Evolutionary conservation across 257 asterid species (phyloP).

Genomic region (Solanum peruvianum): DNA sequence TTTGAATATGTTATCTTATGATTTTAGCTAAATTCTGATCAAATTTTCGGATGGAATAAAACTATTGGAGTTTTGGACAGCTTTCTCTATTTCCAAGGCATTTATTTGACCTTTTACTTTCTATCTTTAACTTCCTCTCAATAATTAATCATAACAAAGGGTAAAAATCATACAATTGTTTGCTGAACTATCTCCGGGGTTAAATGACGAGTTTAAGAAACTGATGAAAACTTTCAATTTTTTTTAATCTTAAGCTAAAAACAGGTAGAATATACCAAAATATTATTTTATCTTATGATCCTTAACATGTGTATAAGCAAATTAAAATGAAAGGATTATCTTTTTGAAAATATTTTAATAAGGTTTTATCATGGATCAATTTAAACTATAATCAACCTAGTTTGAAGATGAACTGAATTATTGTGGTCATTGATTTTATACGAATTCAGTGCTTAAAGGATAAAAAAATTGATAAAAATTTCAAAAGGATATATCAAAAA

Average conservation of each 20-base stretch:
- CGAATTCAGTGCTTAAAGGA: too few species aligned
- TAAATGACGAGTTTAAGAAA: not conserved
- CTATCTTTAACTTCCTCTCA: not conserved
- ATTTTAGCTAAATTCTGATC: too few species aligned
- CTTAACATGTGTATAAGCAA: not conserved
- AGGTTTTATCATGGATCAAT: not conserved
- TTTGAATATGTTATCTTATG: too few species aligned
- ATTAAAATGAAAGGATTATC: not conserved
- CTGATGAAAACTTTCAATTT: too few species aligned
- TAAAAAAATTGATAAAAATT: too few species aligned
- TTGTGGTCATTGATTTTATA: too few species aligned
- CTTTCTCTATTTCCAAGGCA: not conserved
- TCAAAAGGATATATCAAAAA: too few species aligned
- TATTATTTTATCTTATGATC: too few species aligned
- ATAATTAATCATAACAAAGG: not conserved
- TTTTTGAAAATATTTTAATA: not conserved
- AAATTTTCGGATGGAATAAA: too few species aligned
- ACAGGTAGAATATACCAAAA: not conserved
- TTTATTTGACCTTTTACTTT: not conserved
- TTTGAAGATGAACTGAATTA: not conserved
- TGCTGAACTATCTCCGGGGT: not conserved
- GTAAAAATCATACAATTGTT: not conserved
- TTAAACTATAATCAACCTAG: not conserved
- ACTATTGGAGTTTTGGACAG: not conserved
- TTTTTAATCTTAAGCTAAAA: too few species aligned